A percentile compares a stretch with the other conserved stretches of the same genome.
phyloP scores from a whole-genome alignment of 2,329 filamentous ascomycete genomes.

The Microcyclosporella mali region DNA sequence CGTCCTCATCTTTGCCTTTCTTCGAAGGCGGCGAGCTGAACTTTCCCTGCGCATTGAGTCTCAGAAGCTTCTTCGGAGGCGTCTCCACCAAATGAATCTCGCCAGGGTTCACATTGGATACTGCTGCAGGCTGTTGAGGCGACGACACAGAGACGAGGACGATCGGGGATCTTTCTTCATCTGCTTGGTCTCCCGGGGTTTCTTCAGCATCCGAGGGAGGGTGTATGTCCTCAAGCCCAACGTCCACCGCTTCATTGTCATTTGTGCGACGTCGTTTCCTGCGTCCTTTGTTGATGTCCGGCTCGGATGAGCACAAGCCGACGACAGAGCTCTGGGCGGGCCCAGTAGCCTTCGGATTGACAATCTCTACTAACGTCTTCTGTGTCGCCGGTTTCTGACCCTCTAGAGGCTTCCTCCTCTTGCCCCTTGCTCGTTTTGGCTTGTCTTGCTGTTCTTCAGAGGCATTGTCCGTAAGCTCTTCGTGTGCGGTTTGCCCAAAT shows the following conservation, averaged over 20 bases:
- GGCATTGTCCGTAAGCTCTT: neutral
- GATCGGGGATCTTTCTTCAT: constrained; percentile 8
- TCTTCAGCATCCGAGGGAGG: neutral
- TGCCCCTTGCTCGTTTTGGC: constrained; percentile 13
- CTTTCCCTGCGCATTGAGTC: constrained; percentile 41
- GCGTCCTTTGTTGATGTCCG: constrained; percentile 27
- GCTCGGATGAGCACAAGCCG: constrained; percentile 3
- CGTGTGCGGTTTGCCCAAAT: too few relatives aligned
- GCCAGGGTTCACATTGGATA: neutral
- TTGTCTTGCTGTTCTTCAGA: constrained; percentile 4
- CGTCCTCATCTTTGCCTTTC: constrained; percentile 18
- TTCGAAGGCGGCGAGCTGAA: constrained; percentile 40
- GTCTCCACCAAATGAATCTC: constrained; percentile 14
- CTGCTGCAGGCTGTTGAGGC: constrained; percentile 3
- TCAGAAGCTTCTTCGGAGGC: constrained; percentile 34
- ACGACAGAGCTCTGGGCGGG: neutral
- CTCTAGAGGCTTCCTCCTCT: constrained; percentile 11
- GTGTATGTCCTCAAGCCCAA: constrained; percentile 5
- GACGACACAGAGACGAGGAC: constrained; percentile 22
- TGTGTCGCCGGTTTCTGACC: constrained; percentile 23
- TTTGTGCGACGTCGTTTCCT: constrained; percentile 36
- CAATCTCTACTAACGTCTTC: constrained; percentile 24
- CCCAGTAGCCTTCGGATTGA: constrained; percentile 15
- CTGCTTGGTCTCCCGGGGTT: neutral
- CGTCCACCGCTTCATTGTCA: constrained; percentile 17